Conservation (phyloP, 1,139 yeast genomes). For the Magnusiomyces tetraspermus region DNA sequence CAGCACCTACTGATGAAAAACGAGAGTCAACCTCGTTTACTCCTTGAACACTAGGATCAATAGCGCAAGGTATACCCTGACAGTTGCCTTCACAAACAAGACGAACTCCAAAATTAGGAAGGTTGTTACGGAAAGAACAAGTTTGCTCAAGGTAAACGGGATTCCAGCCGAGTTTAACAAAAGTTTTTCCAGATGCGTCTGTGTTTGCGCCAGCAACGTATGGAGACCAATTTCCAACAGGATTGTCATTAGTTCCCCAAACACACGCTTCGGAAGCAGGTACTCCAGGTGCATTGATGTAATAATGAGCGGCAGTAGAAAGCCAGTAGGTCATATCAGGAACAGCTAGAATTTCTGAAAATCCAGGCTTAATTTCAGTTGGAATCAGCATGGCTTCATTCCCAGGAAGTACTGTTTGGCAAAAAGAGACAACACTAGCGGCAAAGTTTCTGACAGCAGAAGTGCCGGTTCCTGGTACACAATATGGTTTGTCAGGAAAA, state of each 20-base stretch:
- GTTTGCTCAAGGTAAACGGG: slow-evolving; percentile 63
- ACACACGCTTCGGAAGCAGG: slow-evolving; percentile 67
- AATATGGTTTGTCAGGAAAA: slow-evolving; percentile 48
- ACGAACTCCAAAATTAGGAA: slow-evolving; percentile 63
- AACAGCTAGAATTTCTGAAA: slow-evolving; percentile 54
- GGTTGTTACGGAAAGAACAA: slow-evolving; percentile 43
- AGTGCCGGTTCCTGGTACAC: slow-evolving; percentile 66
- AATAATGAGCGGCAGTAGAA: slow-evolving; percentile 74
- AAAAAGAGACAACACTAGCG: slow-evolving; percentile 55
- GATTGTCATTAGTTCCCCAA: slow-evolving; percentile 65
- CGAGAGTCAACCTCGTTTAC: slow-evolving; percentile 43
- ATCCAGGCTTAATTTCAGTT: slow-evolving; percentile 47
- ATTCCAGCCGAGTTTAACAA: slow-evolving; percentile 82
- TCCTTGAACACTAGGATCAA: slow-evolving; percentile 57
- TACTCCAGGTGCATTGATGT: slow-evolving; percentile 79
- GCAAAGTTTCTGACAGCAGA: slow-evolving; percentile 48
- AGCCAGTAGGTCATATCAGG: slow-evolving; percentile 62
- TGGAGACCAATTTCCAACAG: slow-evolving; percentile 86
- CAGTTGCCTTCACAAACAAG: slow-evolving; percentile 65
- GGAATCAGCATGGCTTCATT: slow-evolving; percentile 92
- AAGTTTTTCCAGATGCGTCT: slow-evolving; percentile 60
- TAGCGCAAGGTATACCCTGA: slow-evolving; percentile 66
- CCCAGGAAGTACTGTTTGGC: slow-evolving; percentile 91
- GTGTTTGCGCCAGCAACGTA: slow-evolving; percentile 86
- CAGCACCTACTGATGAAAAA: slow-evolving; percentile 40